phyloP scores from a whole-genome alignment of 768 basidiomycete genomes.

The Amylocystis lapponica region DNA sequence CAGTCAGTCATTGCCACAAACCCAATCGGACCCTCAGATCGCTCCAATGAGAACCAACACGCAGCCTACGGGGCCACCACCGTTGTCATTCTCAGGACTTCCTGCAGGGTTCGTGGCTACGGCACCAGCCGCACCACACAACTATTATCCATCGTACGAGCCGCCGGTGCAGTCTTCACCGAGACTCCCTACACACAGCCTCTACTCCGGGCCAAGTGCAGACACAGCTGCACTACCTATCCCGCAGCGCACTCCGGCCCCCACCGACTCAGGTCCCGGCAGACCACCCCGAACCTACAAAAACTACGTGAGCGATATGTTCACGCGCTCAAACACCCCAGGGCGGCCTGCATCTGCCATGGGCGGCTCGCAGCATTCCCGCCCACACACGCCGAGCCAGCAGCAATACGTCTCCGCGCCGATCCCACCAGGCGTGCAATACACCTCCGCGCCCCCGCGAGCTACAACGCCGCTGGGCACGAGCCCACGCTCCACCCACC shows the following conservation, averaged over 20 bases:
- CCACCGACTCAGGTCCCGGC: background rate
- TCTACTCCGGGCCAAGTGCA: no score
- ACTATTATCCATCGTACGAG: no score
- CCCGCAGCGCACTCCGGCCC: background rate
- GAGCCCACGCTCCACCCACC: conserved; percentile 16
- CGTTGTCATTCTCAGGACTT: background rate
- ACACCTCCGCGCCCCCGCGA: conserved; percentile 1
- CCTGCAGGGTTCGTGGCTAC: conserved; percentile 5
- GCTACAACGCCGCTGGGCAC: background rate
- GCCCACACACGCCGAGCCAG: conserved; percentile 2
- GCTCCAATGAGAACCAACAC: no score
- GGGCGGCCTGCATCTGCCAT: background rate
- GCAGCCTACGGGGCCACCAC: background rate
- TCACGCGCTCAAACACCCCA: conserved; percentile 1
- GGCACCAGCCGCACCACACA: background rate
- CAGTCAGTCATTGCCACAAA: conserved; percentile 4
- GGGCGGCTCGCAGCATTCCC: background rate
- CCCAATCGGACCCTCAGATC: no score
- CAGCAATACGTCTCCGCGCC: conserved; percentile 7
- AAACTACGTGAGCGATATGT: background rate
- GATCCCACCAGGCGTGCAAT: conserved; percentile 2
- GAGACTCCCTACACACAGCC: no score
- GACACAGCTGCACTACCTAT: no score
- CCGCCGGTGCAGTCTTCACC: no score
- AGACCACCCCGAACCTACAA: background rate